These are phyloP conservation scores for Trichoderma hamatum DNA, from an alignment of 2,329 filamentous ascomycete genomes.

Conservation along the genomic window DNA sequence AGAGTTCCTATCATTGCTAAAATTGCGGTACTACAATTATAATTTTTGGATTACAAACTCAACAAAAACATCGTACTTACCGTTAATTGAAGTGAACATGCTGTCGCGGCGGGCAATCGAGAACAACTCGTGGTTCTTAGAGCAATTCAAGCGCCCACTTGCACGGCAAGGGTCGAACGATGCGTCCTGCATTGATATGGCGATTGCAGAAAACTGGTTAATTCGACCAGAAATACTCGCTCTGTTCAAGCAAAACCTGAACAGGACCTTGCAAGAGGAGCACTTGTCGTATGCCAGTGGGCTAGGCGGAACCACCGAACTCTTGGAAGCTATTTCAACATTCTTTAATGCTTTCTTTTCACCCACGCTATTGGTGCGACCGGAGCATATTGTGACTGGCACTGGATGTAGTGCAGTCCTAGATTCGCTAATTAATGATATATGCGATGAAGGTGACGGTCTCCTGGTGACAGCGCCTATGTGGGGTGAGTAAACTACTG, in stretches of 20 bases:
- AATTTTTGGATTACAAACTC: no score
- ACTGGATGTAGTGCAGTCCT: conserved; percentile 10
- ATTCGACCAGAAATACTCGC: conserved; percentile 17
- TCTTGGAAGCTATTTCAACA: neutral
- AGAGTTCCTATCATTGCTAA: no score
- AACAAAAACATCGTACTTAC: neutral
- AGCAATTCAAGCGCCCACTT: conserved; percentile 21
- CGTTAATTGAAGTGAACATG: neutral
- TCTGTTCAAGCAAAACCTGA: conserved; percentile 12
- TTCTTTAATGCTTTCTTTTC: conserved; percentile 24
- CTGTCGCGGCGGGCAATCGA: conserved; percentile 18
- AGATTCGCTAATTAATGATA: conserved; percentile 20
- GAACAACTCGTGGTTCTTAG: conserved; percentile 22
- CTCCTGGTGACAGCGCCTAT: conserved; percentile 17
- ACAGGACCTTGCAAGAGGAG: neutral
- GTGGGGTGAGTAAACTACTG: conserved; percentile 14
- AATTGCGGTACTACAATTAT: no score
- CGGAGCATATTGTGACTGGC: conserved; percentile 21
- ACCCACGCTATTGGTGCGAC: neutral
- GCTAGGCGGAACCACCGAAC: conserved; percentile 6
- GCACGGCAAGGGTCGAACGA: conserved; percentile 3
- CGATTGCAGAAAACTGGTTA: conserved; percentile 25
- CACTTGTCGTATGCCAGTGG: conserved; percentile 22
- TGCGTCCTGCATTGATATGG: conserved; percentile 14
- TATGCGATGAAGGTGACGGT: conserved; percentile 21